These are phyloP conservation scores for Primulina huaijiensis DNA, from an alignment of 257 asterid genomes.

Conservation along the genomic window DNA sequence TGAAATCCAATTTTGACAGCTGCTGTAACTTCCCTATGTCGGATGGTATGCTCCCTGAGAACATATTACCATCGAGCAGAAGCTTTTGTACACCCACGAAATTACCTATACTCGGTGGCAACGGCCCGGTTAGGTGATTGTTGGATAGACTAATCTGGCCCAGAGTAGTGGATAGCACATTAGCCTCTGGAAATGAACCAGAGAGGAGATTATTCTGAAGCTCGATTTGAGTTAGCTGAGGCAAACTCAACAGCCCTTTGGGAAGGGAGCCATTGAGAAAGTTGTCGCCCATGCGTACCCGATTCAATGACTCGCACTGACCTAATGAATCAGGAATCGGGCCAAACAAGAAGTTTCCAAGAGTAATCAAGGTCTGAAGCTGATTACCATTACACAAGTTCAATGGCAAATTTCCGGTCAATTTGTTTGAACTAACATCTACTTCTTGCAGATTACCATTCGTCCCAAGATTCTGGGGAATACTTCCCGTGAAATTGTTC, in stretches of 20 bases:
- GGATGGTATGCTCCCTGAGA: constrained; percentile 69
- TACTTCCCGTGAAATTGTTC: constrained; percentile 89
- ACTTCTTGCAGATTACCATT: constrained; percentile 65
- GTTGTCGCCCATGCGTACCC: constrained; percentile 87
- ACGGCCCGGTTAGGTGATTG: constrained; percentile 64
- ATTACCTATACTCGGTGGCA: constrained; percentile 80
- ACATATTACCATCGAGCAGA: constrained; percentile 84
- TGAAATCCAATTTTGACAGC: constrained; percentile 86
- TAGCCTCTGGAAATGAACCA: constrained; percentile 66
- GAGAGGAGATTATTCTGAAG: constrained; percentile 78
- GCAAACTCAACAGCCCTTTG: constrained; percentile 66
- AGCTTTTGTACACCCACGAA: constrained; percentile 81
- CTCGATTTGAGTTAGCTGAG: constrained; percentile 75
- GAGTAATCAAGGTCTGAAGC: constrained; percentile 63
- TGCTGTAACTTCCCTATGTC: constrained; percentile 88
- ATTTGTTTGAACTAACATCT: constrained; percentile 81
- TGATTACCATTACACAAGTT: constrained; percentile 62
- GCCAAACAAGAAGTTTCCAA: constrained; percentile 80
- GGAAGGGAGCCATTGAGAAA: constrained; percentile 89
- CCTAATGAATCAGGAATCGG: constrained; percentile 83
- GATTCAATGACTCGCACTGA: constrained; percentile 61
- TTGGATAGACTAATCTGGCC: constrained; percentile 94
- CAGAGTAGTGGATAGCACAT: constrained; percentile 36
- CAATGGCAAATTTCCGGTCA: constrained; percentile 82
- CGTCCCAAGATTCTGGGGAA: constrained; percentile 66